Evolutionary conservation across 352 stramenopile species (phyloP), one percentile per base, ranked within the genome.

Genomic region (Phytophthora nicotianae): DNA sequence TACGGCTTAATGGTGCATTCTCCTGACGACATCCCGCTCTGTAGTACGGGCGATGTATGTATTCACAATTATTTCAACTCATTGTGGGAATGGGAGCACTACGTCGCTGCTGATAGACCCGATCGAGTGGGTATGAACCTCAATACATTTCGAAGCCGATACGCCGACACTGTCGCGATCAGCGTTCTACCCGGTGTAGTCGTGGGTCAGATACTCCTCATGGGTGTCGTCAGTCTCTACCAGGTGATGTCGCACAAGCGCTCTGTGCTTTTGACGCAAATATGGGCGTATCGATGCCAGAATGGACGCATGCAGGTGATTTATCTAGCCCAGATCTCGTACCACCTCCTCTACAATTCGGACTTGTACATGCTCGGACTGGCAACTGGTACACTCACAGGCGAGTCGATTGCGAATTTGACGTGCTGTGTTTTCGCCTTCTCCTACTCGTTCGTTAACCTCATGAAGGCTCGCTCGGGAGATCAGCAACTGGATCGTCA

Each of bases 211-310:
- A 38, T 38, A 13, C 32, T 38, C 13, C 16, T 38, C 32, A 38
- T 38, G 32, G 57, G 57, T 0, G 50, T 65, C 17, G 50, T 75
- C 23, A 72, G 57, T 51, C 32, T 75, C 0, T 72, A 75, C 32
- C 62, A 75, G 23, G 63, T 62, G 26, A 75, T 75, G 67, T 60
- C 57, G 0, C 67, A 69, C 48, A 61, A 64, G 17, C 41, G 43
- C 6, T 75, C 67, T 0, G 67, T 72, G 21, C 42, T 75, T 29
- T 26, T 75, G 0, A 75, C 62, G 1, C 67, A 75, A 35, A 75
- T 69, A 23, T 75, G 67, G 67, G 62, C 67, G 0, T 75, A 75
- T 51, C 58, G 53, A 0, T 75, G 68, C 32, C 68, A 75, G 38
- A 75, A 65, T 14, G 68, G 68, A 1, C 62, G 62, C 9, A 68